Evolutionary conservation across 2,329 filamentous ascomycete genomes (phyloP).

Genomic region (Sporothrix schenckii): DNA sequence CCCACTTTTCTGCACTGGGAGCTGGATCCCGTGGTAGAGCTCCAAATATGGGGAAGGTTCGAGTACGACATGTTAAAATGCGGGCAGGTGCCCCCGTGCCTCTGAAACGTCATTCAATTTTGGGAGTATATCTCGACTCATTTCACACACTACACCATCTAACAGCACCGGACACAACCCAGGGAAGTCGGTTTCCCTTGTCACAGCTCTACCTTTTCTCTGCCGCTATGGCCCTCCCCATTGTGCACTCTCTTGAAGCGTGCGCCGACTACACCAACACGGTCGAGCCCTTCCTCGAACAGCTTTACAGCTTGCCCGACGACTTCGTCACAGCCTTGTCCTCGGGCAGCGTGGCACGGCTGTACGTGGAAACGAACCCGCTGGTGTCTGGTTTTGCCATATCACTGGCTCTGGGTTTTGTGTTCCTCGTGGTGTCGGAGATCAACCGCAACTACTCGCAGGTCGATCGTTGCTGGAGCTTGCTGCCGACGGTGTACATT

Average conservation of each 20-base stretch:
- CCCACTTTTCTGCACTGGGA: constrained; percentile 28
- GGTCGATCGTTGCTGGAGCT: constrained; percentile 88
- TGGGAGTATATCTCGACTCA: neutral
- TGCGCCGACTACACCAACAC: constrained; percentile 76
- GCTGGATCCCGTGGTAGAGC: neutral
- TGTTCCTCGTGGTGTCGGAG: constrained; percentile 78
- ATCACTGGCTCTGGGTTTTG: constrained; percentile 67
- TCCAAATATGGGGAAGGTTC: constrained; percentile 25
- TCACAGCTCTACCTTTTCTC: neutral
- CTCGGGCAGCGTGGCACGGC: constrained; percentile 49
- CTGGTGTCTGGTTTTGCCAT: constrained; percentile 74
- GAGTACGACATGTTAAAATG: neutral
- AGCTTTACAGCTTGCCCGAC: constrained; percentile 70
- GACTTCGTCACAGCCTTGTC: constrained; percentile 63
- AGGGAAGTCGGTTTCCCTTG: neutral
- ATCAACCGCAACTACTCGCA: constrained; percentile 96
- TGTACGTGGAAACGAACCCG: constrained; percentile 87
- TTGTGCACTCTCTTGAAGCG: constrained; percentile 69
- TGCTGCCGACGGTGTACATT: constrained; percentile 85
- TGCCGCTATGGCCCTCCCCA: constrained; percentile 67
- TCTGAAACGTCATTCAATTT: constrained; percentile 5
- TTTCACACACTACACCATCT: neutral
- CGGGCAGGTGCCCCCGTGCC: constrained; percentile 22
- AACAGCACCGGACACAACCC: neutral
- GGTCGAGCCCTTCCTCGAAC: constrained; percentile 72